Evolutionary conservation across 108 stramenopile species (phyloP).

Genomic region (Cyclotella baltica): DNA sequence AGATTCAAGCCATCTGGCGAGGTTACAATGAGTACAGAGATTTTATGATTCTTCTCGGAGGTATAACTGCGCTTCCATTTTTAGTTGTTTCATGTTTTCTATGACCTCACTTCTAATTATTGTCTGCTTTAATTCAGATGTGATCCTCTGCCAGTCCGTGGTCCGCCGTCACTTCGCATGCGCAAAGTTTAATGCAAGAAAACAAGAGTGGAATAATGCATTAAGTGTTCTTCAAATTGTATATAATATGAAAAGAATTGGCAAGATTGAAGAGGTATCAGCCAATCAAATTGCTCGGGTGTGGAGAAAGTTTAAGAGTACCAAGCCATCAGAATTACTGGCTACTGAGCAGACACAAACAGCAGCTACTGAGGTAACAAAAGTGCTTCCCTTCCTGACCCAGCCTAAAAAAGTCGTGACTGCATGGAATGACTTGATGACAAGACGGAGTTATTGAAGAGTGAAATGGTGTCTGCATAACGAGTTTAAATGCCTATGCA

Average conservation of each 20-base stretch:
- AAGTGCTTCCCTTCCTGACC: no score
- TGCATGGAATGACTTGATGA: no score
- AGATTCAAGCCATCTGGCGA: not conserved
- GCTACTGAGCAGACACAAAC: no score
- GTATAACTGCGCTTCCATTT: not conserved
- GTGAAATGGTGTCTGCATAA: not conserved
- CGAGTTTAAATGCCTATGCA: not conserved
- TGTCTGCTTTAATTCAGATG: not conserved
- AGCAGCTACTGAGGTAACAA: no score
- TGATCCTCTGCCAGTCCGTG: slow-evolving; percentile 2
- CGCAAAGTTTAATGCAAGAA: not conserved
- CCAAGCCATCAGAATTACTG: not conserved
- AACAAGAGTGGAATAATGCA: not conserved
- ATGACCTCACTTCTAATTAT: not conserved
- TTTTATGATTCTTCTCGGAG: slow-evolving; percentile 5
- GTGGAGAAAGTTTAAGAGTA: slow-evolving; percentile 1
- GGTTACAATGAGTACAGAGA: not conserved
- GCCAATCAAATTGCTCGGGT: not conserved
- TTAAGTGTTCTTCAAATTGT: not conserved
- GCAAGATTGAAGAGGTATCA: not conserved
- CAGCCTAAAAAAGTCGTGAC: no score
- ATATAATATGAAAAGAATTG: not conserved
- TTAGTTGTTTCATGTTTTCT: not conserved
- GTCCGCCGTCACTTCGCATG: slow-evolving; percentile 6
- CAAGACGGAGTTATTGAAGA: no score